phyloP scores from a whole-genome alignment of 2,329 filamentous ascomycete genomes.

The Sporothrix schenckii region DNA sequence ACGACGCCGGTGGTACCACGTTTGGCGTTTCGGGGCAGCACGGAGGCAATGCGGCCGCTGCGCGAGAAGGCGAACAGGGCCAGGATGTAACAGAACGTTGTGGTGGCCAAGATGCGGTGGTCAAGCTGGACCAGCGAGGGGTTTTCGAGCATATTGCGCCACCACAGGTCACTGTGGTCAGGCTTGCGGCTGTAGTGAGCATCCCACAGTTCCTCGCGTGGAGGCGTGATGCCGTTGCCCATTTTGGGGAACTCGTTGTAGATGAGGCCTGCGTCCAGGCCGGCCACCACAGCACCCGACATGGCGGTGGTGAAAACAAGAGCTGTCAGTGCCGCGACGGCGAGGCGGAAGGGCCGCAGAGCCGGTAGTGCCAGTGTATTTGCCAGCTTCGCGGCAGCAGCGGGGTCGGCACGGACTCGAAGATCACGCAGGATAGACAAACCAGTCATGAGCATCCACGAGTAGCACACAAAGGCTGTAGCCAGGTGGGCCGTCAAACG shows the following conservation, averaged over 20 bases:
- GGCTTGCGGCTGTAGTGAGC: conserved; percentile 79
- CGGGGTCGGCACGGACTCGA: conserved; percentile 68
- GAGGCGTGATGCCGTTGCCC: conserved; percentile 81
- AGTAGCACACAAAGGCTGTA: conserved; percentile 89
- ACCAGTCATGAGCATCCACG: conserved; percentile 90
- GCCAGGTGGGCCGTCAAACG: conserved; percentile 85
- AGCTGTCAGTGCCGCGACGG: conserved; percentile 68
- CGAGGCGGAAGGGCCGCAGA: conserved; percentile 73
- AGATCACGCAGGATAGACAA: conserved; percentile 80
- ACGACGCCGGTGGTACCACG: conserved; percentile 78
- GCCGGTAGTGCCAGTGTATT: conserved; percentile 65
- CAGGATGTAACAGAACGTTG: conserved; percentile 81
- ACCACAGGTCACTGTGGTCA: conserved; percentile 83
- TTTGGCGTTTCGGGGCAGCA: conserved; percentile 64
- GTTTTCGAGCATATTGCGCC: conserved; percentile 98
- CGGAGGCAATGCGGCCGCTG: conserved; percentile 59
- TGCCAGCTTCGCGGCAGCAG: conserved; percentile 62
- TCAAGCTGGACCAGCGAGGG: conserved; percentile 93
- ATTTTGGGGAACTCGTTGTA: conserved; percentile 99
- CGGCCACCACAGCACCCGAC: conserved; percentile 91
- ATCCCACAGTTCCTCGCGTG: conserved; percentile 79
- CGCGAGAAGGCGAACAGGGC: conserved; percentile 80
- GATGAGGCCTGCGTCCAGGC: conserved; percentile 92
- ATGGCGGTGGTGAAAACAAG: conserved; percentile 89
- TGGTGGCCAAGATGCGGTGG: conserved; percentile 87